phyloP scores from a whole-genome alignment of 768 basidiomycete genomes.

The Pleurotus pulmonarius region DNA sequence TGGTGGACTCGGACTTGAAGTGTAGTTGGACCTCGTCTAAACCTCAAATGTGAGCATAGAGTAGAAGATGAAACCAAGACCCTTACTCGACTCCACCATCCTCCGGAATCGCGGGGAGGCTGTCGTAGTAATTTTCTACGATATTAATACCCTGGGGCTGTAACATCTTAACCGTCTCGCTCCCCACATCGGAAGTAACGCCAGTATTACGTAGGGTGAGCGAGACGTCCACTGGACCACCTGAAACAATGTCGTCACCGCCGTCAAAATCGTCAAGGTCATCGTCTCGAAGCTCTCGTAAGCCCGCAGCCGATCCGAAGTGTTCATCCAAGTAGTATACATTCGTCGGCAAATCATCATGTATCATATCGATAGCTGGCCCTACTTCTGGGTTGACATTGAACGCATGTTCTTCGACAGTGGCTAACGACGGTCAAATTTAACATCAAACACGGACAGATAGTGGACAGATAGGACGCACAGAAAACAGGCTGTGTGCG shows the following conservation, averaged over 20 bases:
- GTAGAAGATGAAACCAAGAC: not conserved
- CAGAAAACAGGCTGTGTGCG: conserved; percentile 29
- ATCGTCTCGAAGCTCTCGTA: conserved; percentile 69
- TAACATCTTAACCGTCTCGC: conserved; percentile 84
- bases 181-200: conserved; percentile 61
- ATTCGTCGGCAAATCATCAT: conserved; percentile 89
- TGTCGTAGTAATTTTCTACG: conserved; percentile 73
- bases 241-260: conserved; percentile 30
- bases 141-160: conserved; percentile 58
- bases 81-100: conserved; percentile 47
- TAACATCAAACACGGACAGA: not conserved
- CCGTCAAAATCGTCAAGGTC: conserved; percentile 60
- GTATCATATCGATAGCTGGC: conserved; percentile 81
- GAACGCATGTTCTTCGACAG: conserved; percentile 84
- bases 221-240: conserved; percentile 18
- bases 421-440: conserved; percentile 36
- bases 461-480: conserved; percentile 16
- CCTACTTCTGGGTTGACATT: conserved; percentile 70
- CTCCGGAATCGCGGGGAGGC: conserved; percentile 50
- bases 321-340: conserved; percentile 83
- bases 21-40: conserved; percentile 42
- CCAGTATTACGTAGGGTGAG: conserved; percentile 27
- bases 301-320: conserved; percentile 73
- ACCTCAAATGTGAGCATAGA: conserved; percentile 1
- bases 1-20: conserved; percentile 55